Evolutionary conservation across 1,284 basidiomycete genomes (phyloP), one percentile per base, ranked within the genome.

Genomic region (Omphalotus olearius): DNA sequence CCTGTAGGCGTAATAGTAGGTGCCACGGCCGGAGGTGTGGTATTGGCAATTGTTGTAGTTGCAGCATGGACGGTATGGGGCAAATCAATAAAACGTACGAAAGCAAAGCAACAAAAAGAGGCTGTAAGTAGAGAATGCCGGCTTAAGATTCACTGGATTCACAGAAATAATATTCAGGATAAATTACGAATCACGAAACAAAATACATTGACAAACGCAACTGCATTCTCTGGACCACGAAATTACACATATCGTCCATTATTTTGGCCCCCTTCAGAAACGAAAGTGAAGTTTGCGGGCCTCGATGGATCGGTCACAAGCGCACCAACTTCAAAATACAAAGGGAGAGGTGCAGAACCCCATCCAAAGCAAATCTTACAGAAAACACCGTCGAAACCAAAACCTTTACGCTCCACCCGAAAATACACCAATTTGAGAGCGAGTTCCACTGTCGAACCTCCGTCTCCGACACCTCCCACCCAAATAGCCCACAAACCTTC

Each of bases 1-100:
- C 80, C 80, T 9, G 61, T 81, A 14, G 74, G 61, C 14, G 74
- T 77, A 5, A 77, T 83, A 56, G 75, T 69, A 5, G 79, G 79
- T 7, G 80, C 79, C 2, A 65, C 71, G 0, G 66, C 61, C 1
- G 79, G 67, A 1, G 80, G 81, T 16, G 69, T 72, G 20, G 49
- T 72, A 7, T 64, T 83, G 14, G 79, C 77, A 6, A 52, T 80
- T 7, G 56, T 68, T 4, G 65, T 68, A 5, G 72, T 75, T 6
- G 54, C 74, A 36, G 66, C 64, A 17, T 84, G 78, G 78, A 64
- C 70, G 26, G 72, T 68, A 55, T 82, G 80, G 79, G 73, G 76
- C 14, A 67, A 64, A 57, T 64, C 64, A 28, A 72, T 76, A 53
- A 71, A 74, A 56, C 67, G 67, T 28, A 61, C 64, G 37, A 64